Evolutionary conservation across 225 moss, liverwort and hornwort species (phyloP), one percentile per base, ranked within the genome.

Genomic region (Thuidium tamariscinum): DNA sequence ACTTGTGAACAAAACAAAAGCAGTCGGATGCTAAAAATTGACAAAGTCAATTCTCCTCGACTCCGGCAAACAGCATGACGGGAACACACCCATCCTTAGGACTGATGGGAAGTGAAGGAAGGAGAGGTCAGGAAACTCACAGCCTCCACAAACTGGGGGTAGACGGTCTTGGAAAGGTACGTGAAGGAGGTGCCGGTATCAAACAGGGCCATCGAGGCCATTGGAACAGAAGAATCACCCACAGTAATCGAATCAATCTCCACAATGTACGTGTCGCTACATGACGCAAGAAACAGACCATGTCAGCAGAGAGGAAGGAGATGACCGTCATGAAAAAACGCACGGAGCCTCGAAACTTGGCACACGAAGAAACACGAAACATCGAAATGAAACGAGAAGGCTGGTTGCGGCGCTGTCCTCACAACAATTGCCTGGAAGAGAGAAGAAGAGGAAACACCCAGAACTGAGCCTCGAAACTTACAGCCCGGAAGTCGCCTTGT

Each of bases 121-220:
- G 22, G 89, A 72, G 13, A 74, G 65, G 37, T 42, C 20, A 8
- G 29, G 62, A 73, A 62, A 88, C 91, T 93, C 87, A 94, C 94
- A 88, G 89, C 91, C 77, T 85, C 51, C 32, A 93, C 86, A 82
- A 93, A 87, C 67, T 84, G 55, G 57, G 89, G 90, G 61, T 94
- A 94, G 59, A 74, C 89, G 8, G 86, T 90, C 56, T 81, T 89
- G 13, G 88, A 89, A 76, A 94, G 90, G 67, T 93, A 91, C 7
- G 94, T 94, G 77, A 91, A 94, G 26, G 94, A 93, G 57, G 94
- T 94, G 74, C 94, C 94, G 29, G 94, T 94, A 60, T 94, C 94
- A 70, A 94, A 92, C 20, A 94, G 89, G 65, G 91, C 91, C 82
- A 89, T 83, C 3, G 90, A 85, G 17, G 90, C 88, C 91, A 89